These are phyloP conservation scores for Eremochloa ophiuroides DNA, from an alignment of 176 grass and related monocot species.

Conservation along the genomic window DNA sequence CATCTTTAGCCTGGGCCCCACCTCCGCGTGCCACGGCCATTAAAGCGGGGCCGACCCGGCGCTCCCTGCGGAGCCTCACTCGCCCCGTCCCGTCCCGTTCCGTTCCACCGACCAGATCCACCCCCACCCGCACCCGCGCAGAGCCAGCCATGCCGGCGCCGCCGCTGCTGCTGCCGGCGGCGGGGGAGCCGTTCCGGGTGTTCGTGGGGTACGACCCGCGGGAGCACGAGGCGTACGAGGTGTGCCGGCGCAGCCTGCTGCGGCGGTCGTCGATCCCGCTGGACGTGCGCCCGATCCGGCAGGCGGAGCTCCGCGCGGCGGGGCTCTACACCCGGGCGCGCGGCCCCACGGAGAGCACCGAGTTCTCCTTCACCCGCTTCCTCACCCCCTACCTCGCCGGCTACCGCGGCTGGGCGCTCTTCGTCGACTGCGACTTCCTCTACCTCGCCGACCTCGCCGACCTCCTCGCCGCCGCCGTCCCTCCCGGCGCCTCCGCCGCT, in stretches of 20 bases:
- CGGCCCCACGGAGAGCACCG: constrained; percentile 71
- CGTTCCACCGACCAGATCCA: neutral
- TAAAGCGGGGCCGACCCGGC: neutral
- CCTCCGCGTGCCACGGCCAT: neutral
- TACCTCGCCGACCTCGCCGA: constrained; percentile 73
- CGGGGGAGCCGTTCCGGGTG: constrained; percentile 50
- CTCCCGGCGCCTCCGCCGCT: neutral
- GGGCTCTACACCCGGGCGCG: constrained; percentile 65
- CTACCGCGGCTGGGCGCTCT: constrained; percentile 76
- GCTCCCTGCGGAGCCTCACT: neutral
- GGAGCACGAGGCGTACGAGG: constrained; percentile 76
- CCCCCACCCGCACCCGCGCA: too few species aligned
- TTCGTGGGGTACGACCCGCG: constrained; percentile 91
- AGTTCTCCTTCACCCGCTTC: constrained; percentile 98
- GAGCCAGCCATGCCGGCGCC: constrained; percentile 33
- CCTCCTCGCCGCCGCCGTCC: constrained; percentile 25
- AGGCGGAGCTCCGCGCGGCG: constrained; percentile 55
- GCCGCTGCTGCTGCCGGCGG: neutral
- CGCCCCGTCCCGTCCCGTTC: neutral
- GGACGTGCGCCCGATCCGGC: constrained; percentile 55
- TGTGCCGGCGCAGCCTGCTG: constrained; percentile 76
- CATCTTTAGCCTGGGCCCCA: constrained; percentile 32
- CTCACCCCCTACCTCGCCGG: constrained; percentile 69
- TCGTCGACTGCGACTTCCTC: constrained; percentile 93
- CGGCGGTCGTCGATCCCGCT: constrained; percentile 62